Percentiles rank a stretch among this genome's conserved stretches.
Evolutionary conservation across 352 stramenopile species (phyloP).

Genomic region (Phytophthora colocasiae): DNA sequence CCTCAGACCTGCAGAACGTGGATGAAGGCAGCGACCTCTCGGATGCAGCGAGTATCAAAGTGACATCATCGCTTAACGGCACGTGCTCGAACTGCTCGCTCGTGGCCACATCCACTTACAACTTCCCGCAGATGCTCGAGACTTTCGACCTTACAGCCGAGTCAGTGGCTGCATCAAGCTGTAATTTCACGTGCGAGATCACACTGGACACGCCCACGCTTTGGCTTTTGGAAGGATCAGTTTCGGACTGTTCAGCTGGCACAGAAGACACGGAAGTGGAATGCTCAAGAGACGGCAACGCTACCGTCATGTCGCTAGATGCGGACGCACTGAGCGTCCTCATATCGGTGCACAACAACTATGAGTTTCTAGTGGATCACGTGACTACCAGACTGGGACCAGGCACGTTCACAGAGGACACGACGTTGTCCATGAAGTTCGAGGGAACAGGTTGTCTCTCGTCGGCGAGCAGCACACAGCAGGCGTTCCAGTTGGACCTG

Average conservation of each 20-base stretch:
- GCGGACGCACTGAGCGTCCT: constrained; percentile 43
- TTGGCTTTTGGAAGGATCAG: constrained; percentile 55
- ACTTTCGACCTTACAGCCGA: constrained; percentile 62
- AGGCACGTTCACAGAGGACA: constrained; percentile 66
- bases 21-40: constrained; percentile 55
- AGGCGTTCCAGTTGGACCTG: constrained; percentile 69
- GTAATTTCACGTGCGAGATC: constrained; percentile 59
- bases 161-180: constrained; percentile 44
- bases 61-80: constrained; percentile 66
- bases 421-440: constrained; percentile 61
- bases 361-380: constrained; percentile 61
- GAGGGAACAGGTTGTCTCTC: constrained; percentile 58
- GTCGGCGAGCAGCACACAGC: constrained; percentile 27
- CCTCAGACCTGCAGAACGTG: constrained; percentile 53
- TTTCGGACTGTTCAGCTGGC: constrained; percentile 47
- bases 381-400: constrained; percentile 66
- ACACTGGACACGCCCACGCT: constrained; percentile 61
- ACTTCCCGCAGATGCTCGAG: constrained; percentile 76
- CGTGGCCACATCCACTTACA: constrained; percentile 60
- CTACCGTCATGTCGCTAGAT: constrained; percentile 57
- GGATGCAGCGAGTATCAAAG: constrained; percentile 51
- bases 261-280: constrained; percentile 30
- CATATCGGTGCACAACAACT: constrained; percentile 49
- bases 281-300: constrained; percentile 64
- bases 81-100: constrained; percentile 78